phyloP scores from a whole-genome alignment of 495 filamentous ascomycete species.

The Oidiodendron maius region DNA sequence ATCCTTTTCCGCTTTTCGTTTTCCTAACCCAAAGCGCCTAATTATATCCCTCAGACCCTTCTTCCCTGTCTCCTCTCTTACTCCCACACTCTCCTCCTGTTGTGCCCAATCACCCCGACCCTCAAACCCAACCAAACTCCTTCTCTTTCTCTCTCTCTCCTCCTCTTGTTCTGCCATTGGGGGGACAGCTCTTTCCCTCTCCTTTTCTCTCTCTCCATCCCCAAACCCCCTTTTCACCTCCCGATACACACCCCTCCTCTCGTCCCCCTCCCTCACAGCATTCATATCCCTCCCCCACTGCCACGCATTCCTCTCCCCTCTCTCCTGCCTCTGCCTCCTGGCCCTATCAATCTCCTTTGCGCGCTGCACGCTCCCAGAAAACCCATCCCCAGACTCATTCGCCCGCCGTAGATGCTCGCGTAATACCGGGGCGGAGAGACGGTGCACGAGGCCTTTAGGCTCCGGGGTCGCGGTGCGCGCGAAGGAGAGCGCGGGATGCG shows the following conservation, averaged over 20 bases:
- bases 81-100: background rate
- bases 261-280: conserved; percentile 22
- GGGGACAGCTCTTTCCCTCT: background rate
- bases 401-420: conserved; percentile 25
- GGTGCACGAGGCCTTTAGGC: conserved; percentile 32
- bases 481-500: conserved; percentile 42
- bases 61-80: background rate
- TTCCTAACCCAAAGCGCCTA: too few species aligned
- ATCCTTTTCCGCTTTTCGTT: too few species aligned
- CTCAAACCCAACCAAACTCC: background rate
- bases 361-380: conserved; percentile 13
- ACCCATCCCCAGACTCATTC: background rate
- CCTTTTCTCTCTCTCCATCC: conserved; percentile 15
- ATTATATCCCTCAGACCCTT: too few species aligned
- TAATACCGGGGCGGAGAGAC: conserved; percentile 32
- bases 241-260: conserved; percentile 18
- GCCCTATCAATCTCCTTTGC: conserved; percentile 20
- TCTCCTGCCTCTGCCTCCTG: conserved; percentile 19
- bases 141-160: conserved; percentile 1
- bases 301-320: conserved; percentile 29
- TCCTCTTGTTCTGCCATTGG: background rate
- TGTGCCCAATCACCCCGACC: conserved; percentile 23
- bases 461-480: conserved; percentile 38
- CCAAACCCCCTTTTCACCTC: conserved; percentile 16
- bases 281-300: conserved; percentile 25